phyloP scores from a whole-genome alignment of 371 early-diverging fungal genomes.

The Syncephalastrum monosporum region DNA sequence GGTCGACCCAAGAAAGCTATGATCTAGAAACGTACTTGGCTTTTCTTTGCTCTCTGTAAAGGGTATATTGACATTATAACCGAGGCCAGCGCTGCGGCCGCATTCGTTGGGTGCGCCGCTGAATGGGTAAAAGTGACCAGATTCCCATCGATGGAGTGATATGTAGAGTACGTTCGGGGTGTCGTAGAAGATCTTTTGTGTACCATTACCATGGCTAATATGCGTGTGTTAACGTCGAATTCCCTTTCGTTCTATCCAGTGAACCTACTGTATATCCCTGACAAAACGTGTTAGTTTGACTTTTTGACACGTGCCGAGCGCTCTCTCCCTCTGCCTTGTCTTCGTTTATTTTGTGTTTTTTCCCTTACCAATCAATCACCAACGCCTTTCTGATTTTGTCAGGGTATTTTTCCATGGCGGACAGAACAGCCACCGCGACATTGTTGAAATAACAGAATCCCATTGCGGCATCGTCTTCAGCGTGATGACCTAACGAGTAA shows the following conservation, averaged over 20 bases:
- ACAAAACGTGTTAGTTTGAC: neutral
- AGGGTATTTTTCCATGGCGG: slow-evolving; percentile 49
- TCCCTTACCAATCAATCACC: slow-evolving; percentile 57
- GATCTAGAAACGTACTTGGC: slow-evolving; percentile 37
- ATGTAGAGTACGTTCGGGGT: slow-evolving; percentile 68
- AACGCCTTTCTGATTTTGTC: slow-evolving; percentile 51
- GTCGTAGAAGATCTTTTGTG: slow-evolving; percentile 65
- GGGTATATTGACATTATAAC: slow-evolving; percentile 65
- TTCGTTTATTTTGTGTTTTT: too few species aligned
- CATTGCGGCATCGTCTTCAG: slow-evolving; percentile 66
- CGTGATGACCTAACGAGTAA: slow-evolving; percentile 52
- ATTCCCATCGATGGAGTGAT: slow-evolving; percentile 66
- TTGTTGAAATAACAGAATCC: slow-evolving; percentile 74
- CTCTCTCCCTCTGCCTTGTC: too few species aligned
- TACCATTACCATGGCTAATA: slow-evolving; percentile 63
- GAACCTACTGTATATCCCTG: slow-evolving; percentile 68
- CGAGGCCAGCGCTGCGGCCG: slow-evolving; percentile 52
- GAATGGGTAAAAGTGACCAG: slow-evolving; percentile 62
- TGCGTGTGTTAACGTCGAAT: neutral
- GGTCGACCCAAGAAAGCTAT: neutral
- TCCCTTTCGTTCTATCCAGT: neutral
- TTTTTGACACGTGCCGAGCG: too few species aligned
- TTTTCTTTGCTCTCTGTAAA: slow-evolving; percentile 49
- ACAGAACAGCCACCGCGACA: slow-evolving; percentile 62
- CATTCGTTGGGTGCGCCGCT: slow-evolving; percentile 59